A percentile compares a stretch with the other conserved stretches of the same genome.
Evolutionary conservation across 1,284 basidiomycete species (phyloP).

Genomic region (Coriolopsis trogii): DNA sequence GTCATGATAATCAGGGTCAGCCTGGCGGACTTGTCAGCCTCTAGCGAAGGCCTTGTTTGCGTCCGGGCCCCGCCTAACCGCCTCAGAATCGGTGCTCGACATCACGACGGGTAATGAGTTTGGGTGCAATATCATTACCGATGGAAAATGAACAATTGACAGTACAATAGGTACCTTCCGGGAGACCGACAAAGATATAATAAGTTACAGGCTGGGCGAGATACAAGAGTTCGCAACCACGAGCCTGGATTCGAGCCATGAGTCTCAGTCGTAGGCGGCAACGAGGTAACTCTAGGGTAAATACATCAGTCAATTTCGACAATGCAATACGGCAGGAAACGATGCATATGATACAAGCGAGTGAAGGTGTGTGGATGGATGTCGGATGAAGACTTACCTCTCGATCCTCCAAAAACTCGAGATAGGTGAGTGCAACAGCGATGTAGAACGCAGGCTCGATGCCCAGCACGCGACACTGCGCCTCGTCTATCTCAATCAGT

Average conservation of each 20-base stretch:
- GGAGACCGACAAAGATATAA: constrained; percentile 15
- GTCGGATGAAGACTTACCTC: constrained; percentile 54
- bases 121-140: too few species aligned
- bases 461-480: constrained; percentile 60
- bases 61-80: too few species aligned
- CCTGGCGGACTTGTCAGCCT: too few species aligned
- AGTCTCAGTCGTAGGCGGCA: constrained; percentile 29
- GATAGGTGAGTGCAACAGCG: constrained; percentile 69
- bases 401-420: constrained; percentile 74
- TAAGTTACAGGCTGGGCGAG: constrained; percentile 21
- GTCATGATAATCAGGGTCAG: too few species aligned
- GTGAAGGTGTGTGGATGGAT: neutral
- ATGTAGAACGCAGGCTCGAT: constrained; percentile 79
- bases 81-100: too few species aligned
- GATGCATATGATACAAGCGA: neutral
- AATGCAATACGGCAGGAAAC: constrained; percentile 31
- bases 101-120: too few species aligned
- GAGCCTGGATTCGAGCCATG: neutral
- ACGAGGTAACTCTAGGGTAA: constrained; percentile 33
- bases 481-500: constrained; percentile 61
- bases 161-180: constrained; percentile 19
- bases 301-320: constrained; percentile 17
- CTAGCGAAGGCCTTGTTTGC: too few species aligned
- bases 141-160: too few species aligned
- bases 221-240: constrained; percentile 4